Conservation (phyloP, 2,329 filamentous ascomycete genomes). For the Balansia obtecta region DNA sequence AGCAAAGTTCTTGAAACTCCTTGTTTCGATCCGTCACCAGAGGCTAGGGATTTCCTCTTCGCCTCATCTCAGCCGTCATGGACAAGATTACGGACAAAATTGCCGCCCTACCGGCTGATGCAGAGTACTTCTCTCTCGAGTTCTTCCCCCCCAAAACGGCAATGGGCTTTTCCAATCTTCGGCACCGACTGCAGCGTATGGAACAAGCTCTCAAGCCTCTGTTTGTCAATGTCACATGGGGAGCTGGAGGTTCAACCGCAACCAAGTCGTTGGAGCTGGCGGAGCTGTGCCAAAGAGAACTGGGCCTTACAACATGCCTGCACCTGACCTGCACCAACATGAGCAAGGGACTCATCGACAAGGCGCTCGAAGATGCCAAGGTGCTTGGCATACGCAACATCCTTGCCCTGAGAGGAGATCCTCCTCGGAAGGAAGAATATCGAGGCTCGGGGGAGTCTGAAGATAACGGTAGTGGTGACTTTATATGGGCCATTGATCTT, state of each 20-base stretch:
- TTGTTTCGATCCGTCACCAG: neutral
- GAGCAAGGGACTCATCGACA: slow-evolving; percentile 74
- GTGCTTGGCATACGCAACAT: slow-evolving; percentile 87
- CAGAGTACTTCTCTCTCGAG: slow-evolving; percentile 88
- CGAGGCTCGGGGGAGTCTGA: slow-evolving; percentile 44
- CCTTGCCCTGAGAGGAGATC: slow-evolving; percentile 80
- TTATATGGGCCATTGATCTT: slow-evolving; percentile 79
- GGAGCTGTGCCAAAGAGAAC: slow-evolving; percentile 84
- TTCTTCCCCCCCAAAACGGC: slow-evolving; percentile 98
- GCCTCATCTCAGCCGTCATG: slow-evolving; percentile 31
- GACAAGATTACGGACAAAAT: slow-evolving; percentile 94
- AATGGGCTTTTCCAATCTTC: slow-evolving; percentile 90
- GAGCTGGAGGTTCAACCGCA: slow-evolving; percentile 84
- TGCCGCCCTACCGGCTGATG: slow-evolving; percentile 69
- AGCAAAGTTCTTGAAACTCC: neutral
- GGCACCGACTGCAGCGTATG: slow-evolving; percentile 90
- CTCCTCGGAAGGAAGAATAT: slow-evolving; percentile 82
- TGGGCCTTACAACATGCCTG: slow-evolving; percentile 86
- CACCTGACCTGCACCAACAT: slow-evolving; percentile 98
- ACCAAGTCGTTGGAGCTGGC: slow-evolving; percentile 87
- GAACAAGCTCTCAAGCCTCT: slow-evolving; percentile 78
- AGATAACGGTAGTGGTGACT: slow-evolving; percentile 59
- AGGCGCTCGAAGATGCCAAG: slow-evolving; percentile 83
- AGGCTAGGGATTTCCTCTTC: neutral
- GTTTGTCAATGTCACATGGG: slow-evolving; percentile 97